Conservation (phyloP, 768 basidiomycete species). For the Naganishia friedmannii region DNA sequence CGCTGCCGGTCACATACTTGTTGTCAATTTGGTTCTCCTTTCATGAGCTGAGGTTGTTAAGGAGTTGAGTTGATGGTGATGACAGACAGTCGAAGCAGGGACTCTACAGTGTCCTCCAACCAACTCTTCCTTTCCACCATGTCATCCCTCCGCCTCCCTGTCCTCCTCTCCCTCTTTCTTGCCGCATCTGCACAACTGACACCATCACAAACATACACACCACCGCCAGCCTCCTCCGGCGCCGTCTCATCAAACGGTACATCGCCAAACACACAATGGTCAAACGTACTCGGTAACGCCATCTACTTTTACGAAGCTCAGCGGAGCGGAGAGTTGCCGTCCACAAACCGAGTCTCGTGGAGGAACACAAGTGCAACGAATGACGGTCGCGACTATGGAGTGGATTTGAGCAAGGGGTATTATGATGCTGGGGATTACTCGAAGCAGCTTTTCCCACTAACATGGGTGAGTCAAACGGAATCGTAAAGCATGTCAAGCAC, state of each 20-base stretch:
- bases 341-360: constrained; percentile 75
- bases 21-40: not conserved
- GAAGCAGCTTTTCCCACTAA: constrained; percentile 17
- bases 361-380: constrained; percentile 73
- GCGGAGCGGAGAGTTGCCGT: constrained; percentile 70
- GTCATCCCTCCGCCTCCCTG: not conserved
- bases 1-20: not conserved
- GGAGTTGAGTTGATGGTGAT: not conserved
- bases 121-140: not conserved
- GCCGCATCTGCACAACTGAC: constrained; percentile 40
- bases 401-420: constrained; percentile 82
- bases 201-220: constrained; percentile 29
- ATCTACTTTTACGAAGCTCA: constrained; percentile 91
- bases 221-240: constrained; percentile 13
- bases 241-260: constrained; percentile 35
- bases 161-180: constrained; percentile 9
- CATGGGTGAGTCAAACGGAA: constrained; percentile 30
- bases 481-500: too few species aligned
- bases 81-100: not conserved
- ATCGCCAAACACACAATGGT: constrained; percentile 73
- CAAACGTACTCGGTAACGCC: constrained; percentile 71
- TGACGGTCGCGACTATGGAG: constrained; percentile 70
- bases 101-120: not conserved
- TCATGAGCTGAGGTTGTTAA: not conserved
- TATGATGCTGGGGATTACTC: constrained; percentile 77